A percentile compares a stretch with the other conserved stretches of the same genome.
phyloP scores from a whole-genome alignment of 352 stramenopile genomes.

The Phytophthora megakarya region DNA sequence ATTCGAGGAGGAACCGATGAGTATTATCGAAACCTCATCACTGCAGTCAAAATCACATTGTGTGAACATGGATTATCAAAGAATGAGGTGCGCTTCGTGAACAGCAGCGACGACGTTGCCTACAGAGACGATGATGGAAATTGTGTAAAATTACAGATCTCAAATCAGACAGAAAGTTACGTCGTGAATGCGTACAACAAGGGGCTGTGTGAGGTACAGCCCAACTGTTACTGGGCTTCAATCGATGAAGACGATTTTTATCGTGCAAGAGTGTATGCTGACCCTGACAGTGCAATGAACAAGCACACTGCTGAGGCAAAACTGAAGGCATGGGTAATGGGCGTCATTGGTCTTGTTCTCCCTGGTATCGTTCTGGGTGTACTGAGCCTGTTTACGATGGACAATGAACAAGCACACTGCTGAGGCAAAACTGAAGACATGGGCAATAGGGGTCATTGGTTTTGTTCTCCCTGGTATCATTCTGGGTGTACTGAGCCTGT shows the following conservation, averaged over 20 bases:
- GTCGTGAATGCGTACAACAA: conserved; percentile 38
- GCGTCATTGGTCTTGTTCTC: conserved; percentile 49
- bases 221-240: conserved; percentile 65
- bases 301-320: conserved; percentile 25
- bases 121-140: conserved; percentile 45
- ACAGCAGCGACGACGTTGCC: conserved; percentile 23
- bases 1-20: conserved; percentile 51
- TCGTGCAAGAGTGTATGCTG: conserved; percentile 34
- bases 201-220: conserved; percentile 53
- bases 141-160: conserved; percentile 43
- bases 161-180: conserved; percentile 17
- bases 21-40: conserved; percentile 66
- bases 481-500: conserved; percentile 49
- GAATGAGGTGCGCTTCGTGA: conserved; percentile 44
- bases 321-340: conserved; percentile 47
- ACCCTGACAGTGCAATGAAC: conserved; percentile 32
- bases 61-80: conserved; percentile 43
- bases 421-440: conserved; percentile 44
- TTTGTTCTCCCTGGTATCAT: conserved; percentile 58
- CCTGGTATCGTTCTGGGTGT: conserved; percentile 54
- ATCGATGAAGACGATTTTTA: conserved; percentile 36
- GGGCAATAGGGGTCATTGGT: conserved; percentile 41
- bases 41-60: conserved; percentile 51
- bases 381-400: conserved; percentile 59
- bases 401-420: conserved; percentile 31